These are phyloP conservation scores for Stephania japonica DNA, from an alignment of 164 flowering plant species.

Conservation along the genomic window DNA sequence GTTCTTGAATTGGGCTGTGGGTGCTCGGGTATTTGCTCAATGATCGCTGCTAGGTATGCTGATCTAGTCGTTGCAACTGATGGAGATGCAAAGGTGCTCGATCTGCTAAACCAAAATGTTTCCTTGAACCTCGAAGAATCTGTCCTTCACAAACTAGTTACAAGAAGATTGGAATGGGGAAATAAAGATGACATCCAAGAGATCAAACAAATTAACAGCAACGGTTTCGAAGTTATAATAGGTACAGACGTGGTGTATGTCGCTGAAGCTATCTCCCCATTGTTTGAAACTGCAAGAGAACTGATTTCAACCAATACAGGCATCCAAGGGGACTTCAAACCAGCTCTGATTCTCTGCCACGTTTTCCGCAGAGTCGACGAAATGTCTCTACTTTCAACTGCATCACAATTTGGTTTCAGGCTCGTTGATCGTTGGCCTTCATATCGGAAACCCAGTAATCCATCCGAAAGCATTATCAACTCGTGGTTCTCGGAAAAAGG, in stretches of 20 bases:
- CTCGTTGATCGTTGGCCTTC: conserved; percentile 66
- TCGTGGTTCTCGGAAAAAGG: conserved; percentile 49
- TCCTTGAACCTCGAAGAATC: conserved; percentile 41
- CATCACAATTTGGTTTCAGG: conserved; percentile 55
- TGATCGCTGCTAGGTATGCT: conserved; percentile 69
- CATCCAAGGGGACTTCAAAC: conserved; percentile 10
- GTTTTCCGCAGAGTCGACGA: conserved; percentile 79
- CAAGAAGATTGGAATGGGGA: conserved; percentile 78
- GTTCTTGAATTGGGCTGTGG: conserved; percentile 91
- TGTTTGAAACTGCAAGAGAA: conserved; percentile 70
- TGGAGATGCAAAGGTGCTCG: conserved; percentile 64
- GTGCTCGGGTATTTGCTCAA: conserved; percentile 78
- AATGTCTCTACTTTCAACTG: conserved; percentile 69
- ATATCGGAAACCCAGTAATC: conserved; percentile 10
- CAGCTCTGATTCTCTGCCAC: conserved; percentile 81
- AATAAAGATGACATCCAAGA: conserved; percentile 43
- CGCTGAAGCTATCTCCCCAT: conserved; percentile 60
- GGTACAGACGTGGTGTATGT: conserved; percentile 89
- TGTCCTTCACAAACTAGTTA: conserved; percentile 27
- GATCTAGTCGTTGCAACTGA: conserved; percentile 78
- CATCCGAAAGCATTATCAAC: conserved; percentile 31
- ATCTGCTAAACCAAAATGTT: conserved; percentile 55
- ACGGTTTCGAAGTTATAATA: conserved; percentile 72
- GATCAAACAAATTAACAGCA: conserved; percentile 34
- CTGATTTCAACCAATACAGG: conserved; percentile 34